A percentile compares a stretch with the other conserved stretches of the same genome.
These are phyloP conservation scores for Tolypocladium endophyticum DNA, from an alignment of 2,329 filamentous ascomycete genomes.

Conservation along the genomic window DNA sequence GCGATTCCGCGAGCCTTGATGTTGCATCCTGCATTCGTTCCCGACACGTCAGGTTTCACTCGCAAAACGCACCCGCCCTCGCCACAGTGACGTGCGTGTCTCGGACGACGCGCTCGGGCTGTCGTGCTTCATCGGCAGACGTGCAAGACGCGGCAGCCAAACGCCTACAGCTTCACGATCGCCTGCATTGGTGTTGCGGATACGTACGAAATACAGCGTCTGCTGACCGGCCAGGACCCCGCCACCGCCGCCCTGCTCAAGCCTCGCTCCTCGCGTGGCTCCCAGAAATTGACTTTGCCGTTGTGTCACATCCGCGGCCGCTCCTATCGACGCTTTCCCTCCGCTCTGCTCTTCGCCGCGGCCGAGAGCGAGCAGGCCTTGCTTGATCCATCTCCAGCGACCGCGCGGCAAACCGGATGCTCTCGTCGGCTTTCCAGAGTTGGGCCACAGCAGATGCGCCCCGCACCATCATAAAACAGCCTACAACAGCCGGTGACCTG, in stretches of 20 bases:
- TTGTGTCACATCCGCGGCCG: background rate
- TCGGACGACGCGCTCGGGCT: background rate
- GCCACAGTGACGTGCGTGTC: background rate
- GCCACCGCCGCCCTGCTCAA: background rate
- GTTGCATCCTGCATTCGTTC: background rate
- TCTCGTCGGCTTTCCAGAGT: background rate
- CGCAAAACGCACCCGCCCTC: background rate
- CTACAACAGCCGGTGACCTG: background rate
- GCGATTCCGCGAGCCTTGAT: background rate
- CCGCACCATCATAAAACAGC: background rate
- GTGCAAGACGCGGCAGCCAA: background rate
- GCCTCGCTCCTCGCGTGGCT: background rate
- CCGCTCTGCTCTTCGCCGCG: background rate
- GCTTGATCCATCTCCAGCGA: background rate
- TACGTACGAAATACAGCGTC: background rate
- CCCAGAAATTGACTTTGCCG: background rate
- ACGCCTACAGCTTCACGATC: background rate
- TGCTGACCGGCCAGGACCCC: background rate
- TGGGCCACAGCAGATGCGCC: background rate
- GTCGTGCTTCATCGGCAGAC: background rate
- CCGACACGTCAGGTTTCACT: background rate
- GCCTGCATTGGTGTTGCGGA: background rate
- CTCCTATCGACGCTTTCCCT: background rate
- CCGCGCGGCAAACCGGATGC: background rate
- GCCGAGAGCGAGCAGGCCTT: background rate